These are phyloP conservation scores for Tothia fuscella DNA, from an alignment of 2,329 filamentous ascomycete species.

Conservation along the genomic window DNA sequence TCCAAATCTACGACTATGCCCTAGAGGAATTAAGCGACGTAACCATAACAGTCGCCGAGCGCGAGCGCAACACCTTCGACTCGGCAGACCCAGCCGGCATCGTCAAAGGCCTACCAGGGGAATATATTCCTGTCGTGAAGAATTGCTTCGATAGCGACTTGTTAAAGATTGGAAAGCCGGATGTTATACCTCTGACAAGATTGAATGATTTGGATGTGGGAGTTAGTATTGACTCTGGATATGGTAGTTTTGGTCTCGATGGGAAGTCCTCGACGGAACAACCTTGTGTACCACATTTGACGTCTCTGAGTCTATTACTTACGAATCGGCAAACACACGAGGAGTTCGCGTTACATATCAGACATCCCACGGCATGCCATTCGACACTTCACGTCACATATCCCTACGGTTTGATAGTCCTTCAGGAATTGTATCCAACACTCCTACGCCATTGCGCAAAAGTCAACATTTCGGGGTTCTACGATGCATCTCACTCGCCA, in stretches of 20 bases:
- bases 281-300: neutral
- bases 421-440: slow-evolving; percentile 4
- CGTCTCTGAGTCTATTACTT: slow-evolving; percentile 1
- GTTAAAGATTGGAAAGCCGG: slow-evolving; percentile 5
- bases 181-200: neutral
- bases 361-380: neutral
- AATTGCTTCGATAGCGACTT: slow-evolving; percentile 3
- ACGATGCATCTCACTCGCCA: neutral
- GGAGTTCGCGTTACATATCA: slow-evolving; percentile 5
- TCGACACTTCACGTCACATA: slow-evolving; percentile 7
- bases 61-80: neutral
- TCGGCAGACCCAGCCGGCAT: neutral
- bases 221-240: slow-evolving; percentile 8
- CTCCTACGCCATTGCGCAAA: slow-evolving; percentile 2
- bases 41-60: slow-evolving; percentile 9
- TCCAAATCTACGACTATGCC: slow-evolving; percentile 8
- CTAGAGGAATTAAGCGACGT: slow-evolving; percentile 4
- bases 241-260: neutral
- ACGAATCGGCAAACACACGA: slow-evolving; percentile 8
- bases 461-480: slow-evolving; percentile 5
- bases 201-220: neutral
- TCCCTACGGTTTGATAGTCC: slow-evolving; percentile 9
- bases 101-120: slow-evolving; percentile 4
- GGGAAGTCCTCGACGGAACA: neutral
- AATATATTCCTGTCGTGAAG: slow-evolving; percentile 7